These are phyloP conservation scores for Venturia effusa DNA, from an alignment of 2,329 filamentous ascomycete genomes.

Conservation along the genomic window DNA sequence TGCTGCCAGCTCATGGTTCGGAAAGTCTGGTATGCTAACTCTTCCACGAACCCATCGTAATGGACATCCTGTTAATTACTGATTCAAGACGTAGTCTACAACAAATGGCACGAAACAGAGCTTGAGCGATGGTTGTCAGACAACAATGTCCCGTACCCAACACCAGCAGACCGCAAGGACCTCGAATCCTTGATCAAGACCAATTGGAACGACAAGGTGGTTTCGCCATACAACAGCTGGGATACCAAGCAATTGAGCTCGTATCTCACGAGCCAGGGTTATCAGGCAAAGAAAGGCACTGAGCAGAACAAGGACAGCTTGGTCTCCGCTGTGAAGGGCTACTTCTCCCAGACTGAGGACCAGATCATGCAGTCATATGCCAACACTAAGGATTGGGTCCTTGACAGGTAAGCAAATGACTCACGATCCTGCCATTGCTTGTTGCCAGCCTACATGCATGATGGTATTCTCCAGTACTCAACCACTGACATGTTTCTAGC, in stretches of 20 bases:
- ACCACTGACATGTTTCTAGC: conserved; percentile 38
- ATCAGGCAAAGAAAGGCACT: conserved; percentile 56
- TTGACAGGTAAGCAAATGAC: conserved; percentile 53
- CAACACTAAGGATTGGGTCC: conserved; percentile 78
- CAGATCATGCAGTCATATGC: conserved; percentile 60
- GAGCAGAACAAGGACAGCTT: conserved; percentile 60
- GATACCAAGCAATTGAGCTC: conserved; percentile 55
- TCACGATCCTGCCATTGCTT: conserved; percentile 11
- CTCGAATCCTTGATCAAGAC: conserved; percentile 82
- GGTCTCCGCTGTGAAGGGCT: conserved; percentile 55
- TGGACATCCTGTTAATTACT: conserved; percentile 15
- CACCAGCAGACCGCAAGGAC: conserved; percentile 81
- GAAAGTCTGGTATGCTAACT: conserved; percentile 60
- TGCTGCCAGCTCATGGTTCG: conserved; percentile 72
- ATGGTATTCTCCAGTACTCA: neutral
- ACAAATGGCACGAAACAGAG: conserved; percentile 98
- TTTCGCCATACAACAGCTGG: conserved; percentile 68
- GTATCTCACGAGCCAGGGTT: conserved; percentile 61
- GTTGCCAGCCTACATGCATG: no score
- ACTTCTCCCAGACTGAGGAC: conserved; percentile 72
- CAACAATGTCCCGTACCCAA: conserved; percentile 83
- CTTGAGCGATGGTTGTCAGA: conserved; percentile 94
- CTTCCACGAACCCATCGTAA: neutral
- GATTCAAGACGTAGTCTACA: conserved; percentile 58
- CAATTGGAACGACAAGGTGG: conserved; percentile 76